Percentiles rank a stretch among this genome's conserved stretches.
phyloP scores from a whole-genome alignment of 2,329 filamentous ascomycete genomes.

The Arachnomyces sp. region DNA sequence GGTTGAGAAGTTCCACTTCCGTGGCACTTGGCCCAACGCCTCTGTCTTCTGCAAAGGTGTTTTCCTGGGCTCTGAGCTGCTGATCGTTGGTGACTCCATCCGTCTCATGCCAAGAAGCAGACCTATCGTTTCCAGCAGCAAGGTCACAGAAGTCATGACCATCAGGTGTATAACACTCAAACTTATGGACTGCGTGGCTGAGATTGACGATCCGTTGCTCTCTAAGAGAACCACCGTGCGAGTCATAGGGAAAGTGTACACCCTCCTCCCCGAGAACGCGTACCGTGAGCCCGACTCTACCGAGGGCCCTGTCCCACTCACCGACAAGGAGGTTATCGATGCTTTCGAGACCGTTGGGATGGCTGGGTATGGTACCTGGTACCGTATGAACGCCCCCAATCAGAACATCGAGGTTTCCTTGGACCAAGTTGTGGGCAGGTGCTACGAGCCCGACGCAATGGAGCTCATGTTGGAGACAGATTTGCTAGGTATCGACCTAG shows the following conservation, averaged over 20 bases:
- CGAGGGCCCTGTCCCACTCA: slow-evolving; percentile 19
- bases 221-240: slow-evolving; percentile 40
- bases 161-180: slow-evolving; percentile 46
- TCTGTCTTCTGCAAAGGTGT: slow-evolving; percentile 46
- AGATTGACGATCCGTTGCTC: slow-evolving; percentile 37
- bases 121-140: slow-evolving; percentile 15
- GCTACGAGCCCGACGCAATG: slow-evolving; percentile 45
- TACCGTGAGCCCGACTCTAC: slow-evolving; percentile 14
- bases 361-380: slow-evolving; percentile 45
- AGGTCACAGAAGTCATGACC: slow-evolving; percentile 45
- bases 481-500: slow-evolving; percentile 37
- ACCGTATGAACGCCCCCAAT: slow-evolving; percentile 36
- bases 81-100: slow-evolving; percentile 47
- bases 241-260: slow-evolving; percentile 44
- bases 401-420: slow-evolving; percentile 41
- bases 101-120: slow-evolving; percentile 35
- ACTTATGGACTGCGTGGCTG: slow-evolving; percentile 41
- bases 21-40: slow-evolving; percentile 47
- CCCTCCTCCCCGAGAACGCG: slow-evolving; percentile 22
- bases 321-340: slow-evolving; percentile 24
- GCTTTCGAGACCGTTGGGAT: slow-evolving; percentile 34
- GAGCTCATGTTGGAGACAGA: slow-evolving; percentile 35
- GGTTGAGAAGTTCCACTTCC: slow-evolving; percentile 45
- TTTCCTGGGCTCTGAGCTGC: slow-evolving; percentile 49
- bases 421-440: slow-evolving; percentile 45